Conservation (phyloP, 352 stramenopile genomes). For the Albugo laibachii region DNA sequence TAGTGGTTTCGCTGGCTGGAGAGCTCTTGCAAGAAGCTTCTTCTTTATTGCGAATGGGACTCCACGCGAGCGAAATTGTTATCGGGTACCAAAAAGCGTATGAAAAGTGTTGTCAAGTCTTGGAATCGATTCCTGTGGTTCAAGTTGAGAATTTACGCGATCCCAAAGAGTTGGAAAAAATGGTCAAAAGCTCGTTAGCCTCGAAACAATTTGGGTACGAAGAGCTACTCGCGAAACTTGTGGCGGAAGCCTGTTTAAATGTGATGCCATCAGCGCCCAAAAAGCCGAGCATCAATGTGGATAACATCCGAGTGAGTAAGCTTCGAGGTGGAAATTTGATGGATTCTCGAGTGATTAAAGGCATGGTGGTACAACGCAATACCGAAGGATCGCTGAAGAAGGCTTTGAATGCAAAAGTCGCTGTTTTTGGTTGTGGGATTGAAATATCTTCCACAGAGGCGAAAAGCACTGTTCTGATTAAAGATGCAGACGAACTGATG, state of each 20-base stretch:
- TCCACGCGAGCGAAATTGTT: constrained; percentile 96
- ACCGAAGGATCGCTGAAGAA: constrained; percentile 87
- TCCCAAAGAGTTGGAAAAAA: constrained; percentile 64
- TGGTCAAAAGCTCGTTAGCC: constrained; percentile 87
- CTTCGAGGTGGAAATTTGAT: constrained; percentile 91
- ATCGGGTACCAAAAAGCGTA: constrained; percentile 93
- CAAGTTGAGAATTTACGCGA: constrained; percentile 71
- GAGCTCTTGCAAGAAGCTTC: constrained; percentile 93
- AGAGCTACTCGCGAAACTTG: constrained; percentile 84
- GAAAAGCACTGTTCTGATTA: constrained; percentile 99
- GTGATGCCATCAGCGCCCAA: constrained; percentile 80
- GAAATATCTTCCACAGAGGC: constrained; percentile 94
- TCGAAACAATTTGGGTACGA: constrained; percentile 97
- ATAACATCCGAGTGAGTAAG: constrained; percentile 97
- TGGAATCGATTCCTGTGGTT: constrained; percentile 77
- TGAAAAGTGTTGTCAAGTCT: constrained; percentile 82
- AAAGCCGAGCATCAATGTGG: constrained; percentile 85
- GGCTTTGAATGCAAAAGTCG: constrained; percentile 86
- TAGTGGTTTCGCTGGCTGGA: constrained; percentile 93
- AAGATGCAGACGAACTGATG: constrained; percentile 97
- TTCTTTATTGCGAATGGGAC: constrained; percentile 93
- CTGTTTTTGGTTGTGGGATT: constrained; percentile 93
- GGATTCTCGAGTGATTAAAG: constrained; percentile 92
- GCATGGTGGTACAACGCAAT: constrained; percentile 91
- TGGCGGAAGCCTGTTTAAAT: constrained; percentile 89